phyloP scores from a whole-genome alignment of 345 rosid species.

The Hypericum perforatum region DNA sequence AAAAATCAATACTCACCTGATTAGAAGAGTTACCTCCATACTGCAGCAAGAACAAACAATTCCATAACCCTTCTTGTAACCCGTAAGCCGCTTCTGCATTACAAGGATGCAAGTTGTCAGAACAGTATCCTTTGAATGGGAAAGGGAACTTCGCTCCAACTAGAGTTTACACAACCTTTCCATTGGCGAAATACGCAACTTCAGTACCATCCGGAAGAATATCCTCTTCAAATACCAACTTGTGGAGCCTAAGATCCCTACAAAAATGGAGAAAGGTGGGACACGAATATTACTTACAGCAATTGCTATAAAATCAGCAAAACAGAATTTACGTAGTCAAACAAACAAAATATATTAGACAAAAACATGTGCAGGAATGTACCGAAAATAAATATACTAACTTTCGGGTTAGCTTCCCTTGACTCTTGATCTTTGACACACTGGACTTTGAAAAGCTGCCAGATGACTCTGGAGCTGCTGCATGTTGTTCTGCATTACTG shows the following conservation, averaged over 20 bases:
- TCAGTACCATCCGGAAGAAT: conserved; percentile 29
- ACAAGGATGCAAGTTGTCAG: conserved; percentile 21
- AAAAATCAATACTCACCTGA: neutral
- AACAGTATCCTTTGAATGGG: conserved; percentile 9
- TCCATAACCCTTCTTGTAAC: conserved; percentile 25
- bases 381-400: conserved; percentile 21
- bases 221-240: conserved; percentile 25
- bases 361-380: conserved; percentile 4
- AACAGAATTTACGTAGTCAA: neutral
- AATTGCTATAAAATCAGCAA: neutral
- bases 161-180: conserved; percentile 19
- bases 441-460: conserved; percentile 27
- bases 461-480: conserved; percentile 21
- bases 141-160: conserved; percentile 16
- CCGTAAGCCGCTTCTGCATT: conserved; percentile 27
- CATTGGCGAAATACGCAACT: conserved; percentile 27
- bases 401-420: conserved; percentile 78
- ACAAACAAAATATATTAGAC: neutral
- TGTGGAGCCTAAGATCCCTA: conserved; percentile 25
- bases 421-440: conserved; percentile 35
- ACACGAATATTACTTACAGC: neutral
- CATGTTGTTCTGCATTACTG: conserved; percentile 36
- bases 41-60: conserved; percentile 23
- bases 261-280: neutral
- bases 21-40: conserved; percentile 16